Conservation (phyloP, 1,139 yeast species). For the Lodderomyces jiufengensis region DNA sequence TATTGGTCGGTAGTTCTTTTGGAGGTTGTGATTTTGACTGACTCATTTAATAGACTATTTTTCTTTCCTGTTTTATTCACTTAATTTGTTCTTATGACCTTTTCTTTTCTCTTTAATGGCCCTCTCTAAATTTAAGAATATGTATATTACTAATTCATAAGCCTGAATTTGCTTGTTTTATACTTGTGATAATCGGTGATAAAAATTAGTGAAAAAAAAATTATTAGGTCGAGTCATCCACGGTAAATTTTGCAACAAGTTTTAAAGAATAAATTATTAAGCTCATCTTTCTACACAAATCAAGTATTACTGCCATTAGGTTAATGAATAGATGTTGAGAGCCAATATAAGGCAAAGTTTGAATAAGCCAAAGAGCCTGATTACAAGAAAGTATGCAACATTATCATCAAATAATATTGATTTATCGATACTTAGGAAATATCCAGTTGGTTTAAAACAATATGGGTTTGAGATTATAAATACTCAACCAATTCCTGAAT, state of each 20-base stretch:
- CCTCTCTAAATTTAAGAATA: too few relatives aligned
- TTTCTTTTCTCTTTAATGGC: too few relatives aligned
- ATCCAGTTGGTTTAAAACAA: slow-evolving; percentile 58
- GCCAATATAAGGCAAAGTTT: slow-evolving; percentile 1
- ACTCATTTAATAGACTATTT: too few relatives aligned
- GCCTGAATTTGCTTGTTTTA: too few relatives aligned
- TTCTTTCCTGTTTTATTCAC: too few relatives aligned
- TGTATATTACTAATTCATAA: too few relatives aligned
- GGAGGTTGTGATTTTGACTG: slow-evolving; percentile 3
- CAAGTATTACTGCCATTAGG: too few relatives aligned
- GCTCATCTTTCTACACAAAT: too few relatives aligned
- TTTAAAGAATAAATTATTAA: background rate
- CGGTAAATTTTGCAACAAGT: background rate
- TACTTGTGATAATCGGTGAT: too few relatives aligned
- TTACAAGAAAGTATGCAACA: slow-evolving; percentile 4
- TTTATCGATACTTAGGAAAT: slow-evolving; percentile 30
- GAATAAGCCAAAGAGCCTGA: background rate
- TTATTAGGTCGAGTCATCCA: too few relatives aligned
- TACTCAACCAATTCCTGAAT: slow-evolving; percentile 73
- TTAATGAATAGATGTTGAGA: slow-evolving; percentile 7
- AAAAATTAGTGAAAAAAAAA: slow-evolving; percentile 1
- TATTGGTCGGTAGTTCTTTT: slow-evolving; percentile 3
- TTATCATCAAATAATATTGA: background rate
- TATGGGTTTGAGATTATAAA: slow-evolving; percentile 65
- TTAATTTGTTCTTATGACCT: too few relatives aligned